phyloP scores from a whole-genome alignment of 352 stramenopile genomes.

The Pythium graminicola region DNA sequence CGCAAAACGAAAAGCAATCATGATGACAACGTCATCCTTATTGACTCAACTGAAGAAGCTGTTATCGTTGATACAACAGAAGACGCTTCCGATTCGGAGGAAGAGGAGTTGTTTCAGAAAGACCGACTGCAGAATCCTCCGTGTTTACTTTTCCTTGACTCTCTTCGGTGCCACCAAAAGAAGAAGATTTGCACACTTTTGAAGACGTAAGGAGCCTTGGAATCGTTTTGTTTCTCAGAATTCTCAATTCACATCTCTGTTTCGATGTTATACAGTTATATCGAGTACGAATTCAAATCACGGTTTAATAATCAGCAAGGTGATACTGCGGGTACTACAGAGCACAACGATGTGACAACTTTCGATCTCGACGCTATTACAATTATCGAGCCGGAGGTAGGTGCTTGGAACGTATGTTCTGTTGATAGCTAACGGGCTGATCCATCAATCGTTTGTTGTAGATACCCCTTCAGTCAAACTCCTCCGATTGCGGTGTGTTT shows the following conservation, averaged over 20 bases:
- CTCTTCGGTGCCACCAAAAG: conserved; percentile 91
- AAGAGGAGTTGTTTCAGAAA: conserved; percentile 44
- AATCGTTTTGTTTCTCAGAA: too few relatives aligned
- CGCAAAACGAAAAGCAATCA: not conserved
- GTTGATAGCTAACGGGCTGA: too few relatives aligned
- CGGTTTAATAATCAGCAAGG: not conserved
- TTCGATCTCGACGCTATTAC: conserved; percentile 18
- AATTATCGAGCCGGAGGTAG: conserved; percentile 23
- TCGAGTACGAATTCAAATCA: conserved; percentile 72
- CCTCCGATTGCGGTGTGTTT: conserved; percentile 90
- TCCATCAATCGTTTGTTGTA: too few relatives aligned
- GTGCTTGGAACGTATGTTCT: not conserved
- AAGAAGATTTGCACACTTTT: conserved; percentile 79
- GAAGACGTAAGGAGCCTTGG: conserved; percentile 76
- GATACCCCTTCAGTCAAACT: conserved; percentile 92
- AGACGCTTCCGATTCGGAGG: conserved; percentile 29
- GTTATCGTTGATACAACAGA: conserved; percentile 22
- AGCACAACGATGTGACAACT: not conserved
- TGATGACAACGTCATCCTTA: conserved; percentile 34
- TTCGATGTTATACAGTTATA: conserved; percentile 32
- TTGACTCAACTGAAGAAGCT: conserved; percentile 12
- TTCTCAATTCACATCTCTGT: not conserved
- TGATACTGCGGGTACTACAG: not conserved
- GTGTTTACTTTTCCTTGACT: conserved; percentile 94
- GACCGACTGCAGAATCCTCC: conserved; percentile 38